These are phyloP conservation scores for Hemisphaericaspora xylanilytica DNA, from an alignment of 1,139 yeast species.

Conservation along the genomic window DNA sequence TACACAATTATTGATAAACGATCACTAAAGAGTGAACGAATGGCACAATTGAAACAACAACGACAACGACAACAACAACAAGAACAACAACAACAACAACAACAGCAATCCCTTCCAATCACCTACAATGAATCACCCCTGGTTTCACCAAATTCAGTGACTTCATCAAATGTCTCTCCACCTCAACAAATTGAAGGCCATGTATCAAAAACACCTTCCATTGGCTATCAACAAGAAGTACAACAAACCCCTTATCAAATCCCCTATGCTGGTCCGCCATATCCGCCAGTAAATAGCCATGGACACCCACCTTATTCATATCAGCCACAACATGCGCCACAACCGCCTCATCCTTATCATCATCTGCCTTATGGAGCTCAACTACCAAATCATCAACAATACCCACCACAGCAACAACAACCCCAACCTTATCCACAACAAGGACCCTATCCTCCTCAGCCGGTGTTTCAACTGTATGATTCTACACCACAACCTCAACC, in stretches of 20 bases:
- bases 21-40: slow-evolving; percentile 27
- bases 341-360: neutral
- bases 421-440: slow-evolving; percentile 3
- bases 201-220: neutral
- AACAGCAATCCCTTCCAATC: neutral
- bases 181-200: slow-evolving; percentile 1
- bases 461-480: too few relatives aligned
- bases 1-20: slow-evolving; percentile 28
- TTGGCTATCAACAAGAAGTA: slow-evolving; percentile 1
- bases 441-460: neutral
- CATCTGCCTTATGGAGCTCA: slow-evolving; percentile 3
- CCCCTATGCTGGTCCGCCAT: neutral
- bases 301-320: neutral
- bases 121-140: slow-evolving; percentile 1
- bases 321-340: neutral
- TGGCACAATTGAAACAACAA: slow-evolving; percentile 16
- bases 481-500: neutral
- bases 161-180: slow-evolving; percentile 1
- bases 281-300: neutral
- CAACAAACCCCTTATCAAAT: slow-evolving; percentile 4
- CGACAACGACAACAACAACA: slow-evolving; percentile 3
- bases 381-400: slow-evolving; percentile 6
- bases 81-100: slow-evolving; percentile 5
- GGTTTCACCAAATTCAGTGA: slow-evolving; percentile 1
- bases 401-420: slow-evolving; percentile 2